Evolutionary conservation across 495 filamentous ascomycete species (phyloP), one percentile per base, ranked within the genome.

Genomic region (Rostrohypoxylon terebratum): DNA sequence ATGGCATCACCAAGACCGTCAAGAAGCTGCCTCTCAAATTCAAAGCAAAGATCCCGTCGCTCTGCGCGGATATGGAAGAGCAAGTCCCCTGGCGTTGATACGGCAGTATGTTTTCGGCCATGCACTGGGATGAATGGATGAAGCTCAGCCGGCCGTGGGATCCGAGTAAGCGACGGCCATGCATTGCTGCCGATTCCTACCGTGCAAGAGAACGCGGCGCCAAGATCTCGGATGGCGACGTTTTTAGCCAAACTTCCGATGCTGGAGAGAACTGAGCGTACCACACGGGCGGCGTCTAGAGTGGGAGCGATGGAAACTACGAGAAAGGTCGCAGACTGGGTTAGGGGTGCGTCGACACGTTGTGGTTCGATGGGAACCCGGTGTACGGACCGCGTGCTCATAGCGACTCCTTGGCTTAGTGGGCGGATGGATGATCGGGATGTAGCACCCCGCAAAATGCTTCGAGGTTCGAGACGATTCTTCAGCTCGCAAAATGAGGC

Each of bases 21-120:
- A 63, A 88, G 72, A 21, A 88, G 71, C 67, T 87, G 86, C 23
- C 83, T 77, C 77, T 88, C 86, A 48, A 88, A 86, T 70, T 89
- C 86, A 54, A 87, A 88, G 72, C 83, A 85, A 21, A 89, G 73
- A 64, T 89, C 86, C n/a, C 84, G 81, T 0, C 87, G 82, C 67
- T 88, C 86, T 0, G 85, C 77, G 59, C 86, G 84, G 68, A 89
- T 88, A 72, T 88, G 87, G 71, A 89, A 87, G 3, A 89, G 80
- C 5, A 88, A 63, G 61, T 89, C 86, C 0, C 86, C 86, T 0
- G 86, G 84, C 2, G 86, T 88, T 0, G 85, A 85, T 33, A 84
- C 66, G 0, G 85, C 84, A 1, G 82, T 83, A 59, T 85, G 84
- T 31, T 74, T 79, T 3, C 60, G 64, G 45, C 87, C 87, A 36